Percentiles rank a stretch among this genome's conserved stretches.
Conservation (phyloP, 2,329 filamentous ascomycete genomes). For the Aspergillus sp. region DNA sequence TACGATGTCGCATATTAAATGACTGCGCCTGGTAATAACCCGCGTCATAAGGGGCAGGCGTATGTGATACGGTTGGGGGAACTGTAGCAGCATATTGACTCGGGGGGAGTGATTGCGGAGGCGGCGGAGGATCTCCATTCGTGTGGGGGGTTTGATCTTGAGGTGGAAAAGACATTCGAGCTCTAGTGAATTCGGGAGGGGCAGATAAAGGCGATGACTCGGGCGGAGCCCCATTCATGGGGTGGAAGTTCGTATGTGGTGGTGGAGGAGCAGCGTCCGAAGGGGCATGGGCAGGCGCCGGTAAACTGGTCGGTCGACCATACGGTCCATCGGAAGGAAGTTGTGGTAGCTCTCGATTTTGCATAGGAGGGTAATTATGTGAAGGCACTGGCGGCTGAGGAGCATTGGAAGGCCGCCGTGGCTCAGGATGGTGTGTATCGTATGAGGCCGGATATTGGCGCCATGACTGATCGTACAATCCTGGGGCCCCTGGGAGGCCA, state of each 20-base stretch:
- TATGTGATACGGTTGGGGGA: slow-evolving; percentile 27
- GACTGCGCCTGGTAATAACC: slow-evolving; percentile 32
- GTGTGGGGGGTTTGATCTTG: slow-evolving; percentile 24
- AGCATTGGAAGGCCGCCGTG: slow-evolving; percentile 30
- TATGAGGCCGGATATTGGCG: slow-evolving; percentile 30
- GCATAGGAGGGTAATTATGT: slow-evolving; percentile 30
- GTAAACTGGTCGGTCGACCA: slow-evolving; percentile 31
- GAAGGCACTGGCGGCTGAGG: slow-evolving; percentile 29
- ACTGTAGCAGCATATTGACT: slow-evolving; percentile 28
- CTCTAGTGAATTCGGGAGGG: slow-evolving; percentile 31
- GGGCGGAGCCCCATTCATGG: slow-evolving; percentile 23
- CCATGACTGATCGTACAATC: slow-evolving; percentile 33
- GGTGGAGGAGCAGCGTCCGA: slow-evolving; percentile 27
- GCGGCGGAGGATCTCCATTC: slow-evolving; percentile 31
- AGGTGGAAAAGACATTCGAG: slow-evolving; percentile 32
- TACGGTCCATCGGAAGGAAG: slow-evolving; percentile 35
- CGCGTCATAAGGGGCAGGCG: slow-evolving; percentile 27
- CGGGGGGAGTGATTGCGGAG: slow-evolving; percentile 31
- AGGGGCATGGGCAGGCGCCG: slow-evolving; percentile 29
- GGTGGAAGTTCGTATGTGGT: slow-evolving; percentile 29
- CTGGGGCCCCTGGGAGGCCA: slow-evolving; percentile 26
- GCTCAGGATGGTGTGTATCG: slow-evolving; percentile 29
- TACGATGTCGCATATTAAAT: slow-evolving; percentile 36
- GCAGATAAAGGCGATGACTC: slow-evolving; percentile 33
- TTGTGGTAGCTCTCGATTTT: slow-evolving; percentile 36